Percentiles rank a stretch among this genome's conserved stretches.
Conservation (phyloP, 805 yeast genomes). For the Isabelozyma heimii region DNA sequence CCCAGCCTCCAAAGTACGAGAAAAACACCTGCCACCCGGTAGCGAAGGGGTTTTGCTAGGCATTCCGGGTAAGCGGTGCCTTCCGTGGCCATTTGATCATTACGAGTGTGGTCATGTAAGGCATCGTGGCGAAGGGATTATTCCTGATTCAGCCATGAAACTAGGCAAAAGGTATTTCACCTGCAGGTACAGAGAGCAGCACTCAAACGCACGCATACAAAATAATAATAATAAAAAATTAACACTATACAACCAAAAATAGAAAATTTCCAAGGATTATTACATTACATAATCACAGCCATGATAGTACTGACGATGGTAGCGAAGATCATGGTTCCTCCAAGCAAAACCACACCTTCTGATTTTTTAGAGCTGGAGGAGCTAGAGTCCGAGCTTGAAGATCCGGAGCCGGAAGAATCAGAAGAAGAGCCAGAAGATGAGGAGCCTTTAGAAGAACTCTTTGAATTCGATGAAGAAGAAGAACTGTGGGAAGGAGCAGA, state of each 20-base stretch:
- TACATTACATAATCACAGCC: conserved; percentile 23
- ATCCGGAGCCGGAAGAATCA: conserved; percentile 17
- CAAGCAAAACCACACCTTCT: conserved; percentile 13
- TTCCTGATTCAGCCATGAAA: background rate
- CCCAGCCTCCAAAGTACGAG: too few relatives aligned
- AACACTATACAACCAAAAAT: background rate
- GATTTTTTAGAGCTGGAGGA: conserved; percentile 14
- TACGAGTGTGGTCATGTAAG: too few relatives aligned
- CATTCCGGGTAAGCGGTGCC: too few relatives aligned
- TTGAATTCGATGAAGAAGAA: conserved; percentile 6
- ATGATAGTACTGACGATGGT: conserved; percentile 23
- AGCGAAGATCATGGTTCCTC: conserved; percentile 16
- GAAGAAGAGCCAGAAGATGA: conserved; percentile 14
- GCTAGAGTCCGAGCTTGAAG: conserved; percentile 11
- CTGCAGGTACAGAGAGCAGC: too few relatives aligned
- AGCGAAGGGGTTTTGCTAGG: too few relatives aligned
- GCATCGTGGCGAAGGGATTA: background rate
- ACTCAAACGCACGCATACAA: too few relatives aligned
- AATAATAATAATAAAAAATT: too few relatives aligned
- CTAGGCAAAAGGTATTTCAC: background rate
- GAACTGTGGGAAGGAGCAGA: conserved; percentile 26
- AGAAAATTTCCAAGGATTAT: background rate
- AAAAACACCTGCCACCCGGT: too few relatives aligned
- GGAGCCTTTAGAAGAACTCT: background rate
- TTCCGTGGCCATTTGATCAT: too few relatives aligned